These are phyloP conservation scores for Comarum palustre DNA, from an alignment of 306 rosid species.

Conservation along the genomic window DNA sequence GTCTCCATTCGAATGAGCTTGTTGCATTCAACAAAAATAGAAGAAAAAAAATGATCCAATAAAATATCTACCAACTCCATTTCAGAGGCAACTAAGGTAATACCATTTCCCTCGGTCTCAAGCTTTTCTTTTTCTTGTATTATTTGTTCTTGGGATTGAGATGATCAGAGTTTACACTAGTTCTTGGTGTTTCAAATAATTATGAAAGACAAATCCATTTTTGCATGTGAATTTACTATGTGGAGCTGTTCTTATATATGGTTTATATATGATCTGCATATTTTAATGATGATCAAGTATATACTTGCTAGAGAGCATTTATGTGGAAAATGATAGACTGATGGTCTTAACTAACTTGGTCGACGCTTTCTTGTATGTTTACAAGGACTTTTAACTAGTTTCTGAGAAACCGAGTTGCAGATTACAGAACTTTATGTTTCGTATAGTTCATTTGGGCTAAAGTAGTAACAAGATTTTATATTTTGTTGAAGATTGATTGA, in stretches of 20 bases:
- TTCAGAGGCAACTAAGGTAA: conserved; percentile 9
- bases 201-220: neutral
- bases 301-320: no score
- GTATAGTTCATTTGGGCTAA: neutral
- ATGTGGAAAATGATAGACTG: neutral
- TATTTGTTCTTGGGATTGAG: neutral
- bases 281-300: neutral
- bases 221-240: neutral
- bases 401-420: neutral
- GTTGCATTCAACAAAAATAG: neutral
- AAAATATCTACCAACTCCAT: conserved; percentile 20
- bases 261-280: neutral
- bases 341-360: neutral
- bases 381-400: neutral
- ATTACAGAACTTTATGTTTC: neutral
- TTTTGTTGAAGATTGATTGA: neutral
- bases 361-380: conserved; percentile 2
- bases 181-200: neutral
- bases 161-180: neutral
- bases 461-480: neutral
- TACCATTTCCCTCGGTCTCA: neutral
- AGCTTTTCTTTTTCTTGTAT: neutral
- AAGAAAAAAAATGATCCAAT: neutral
- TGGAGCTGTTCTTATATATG: neutral
- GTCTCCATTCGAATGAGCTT: neutral